These are phyloP conservation scores for Aspergillus terreus DNA, from an alignment of 2,329 filamentous ascomycete species.

Conservation along the genomic window DNA sequence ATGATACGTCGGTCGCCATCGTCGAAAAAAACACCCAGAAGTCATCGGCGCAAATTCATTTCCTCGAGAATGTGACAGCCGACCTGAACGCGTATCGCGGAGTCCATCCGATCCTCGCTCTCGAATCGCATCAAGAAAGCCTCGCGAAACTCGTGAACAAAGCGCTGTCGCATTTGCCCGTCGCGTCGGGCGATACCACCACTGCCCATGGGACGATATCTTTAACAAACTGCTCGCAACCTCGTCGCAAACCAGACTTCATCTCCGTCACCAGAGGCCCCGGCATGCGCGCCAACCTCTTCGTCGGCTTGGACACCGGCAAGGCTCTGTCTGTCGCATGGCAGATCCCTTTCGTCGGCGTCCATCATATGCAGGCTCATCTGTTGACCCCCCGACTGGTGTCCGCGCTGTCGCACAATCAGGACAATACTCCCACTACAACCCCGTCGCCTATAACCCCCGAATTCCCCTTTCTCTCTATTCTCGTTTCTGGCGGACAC, in stretches of 20 bases:
- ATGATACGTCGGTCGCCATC: slow-evolving; percentile 87
- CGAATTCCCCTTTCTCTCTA: slow-evolving; percentile 76
- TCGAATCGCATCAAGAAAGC: slow-evolving; percentile 69
- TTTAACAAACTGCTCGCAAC: slow-evolving; percentile 18
- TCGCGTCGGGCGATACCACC: slow-evolving; percentile 16
- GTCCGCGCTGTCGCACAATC: slow-evolving; percentile 50
- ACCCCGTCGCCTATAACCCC: slow-evolving; percentile 36
- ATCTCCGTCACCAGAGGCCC: slow-evolving; percentile 88
- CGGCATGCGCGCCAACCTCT: slow-evolving; percentile 77
- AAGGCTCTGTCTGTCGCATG: slow-evolving; percentile 85
- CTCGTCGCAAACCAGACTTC: slow-evolving; percentile 65
- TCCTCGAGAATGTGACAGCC: slow-evolving; percentile 76
- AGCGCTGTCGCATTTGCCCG: slow-evolving; percentile 57
- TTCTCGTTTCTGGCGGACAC: slow-evolving; percentile 90
- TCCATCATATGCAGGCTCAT: slow-evolving; percentile 98
- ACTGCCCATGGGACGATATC: slow-evolving; percentile 12
- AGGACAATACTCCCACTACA: slow-evolving; percentile 10
- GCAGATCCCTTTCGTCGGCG: slow-evolving; percentile 75
- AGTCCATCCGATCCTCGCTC: slow-evolving; percentile 73
- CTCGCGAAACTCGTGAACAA: slow-evolving; percentile 65
- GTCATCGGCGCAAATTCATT: slow-evolving; percentile 58
- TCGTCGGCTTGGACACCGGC: slow-evolving; percentile 73
- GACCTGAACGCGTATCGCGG: slow-evolving; percentile 72
- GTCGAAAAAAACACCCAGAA: slow-evolving; percentile 54
- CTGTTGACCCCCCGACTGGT: slow-evolving; percentile 81